Evolutionary conservation across 1,139 yeast species (phyloP).

Genomic region (Lizanozyma gosingica): DNA sequence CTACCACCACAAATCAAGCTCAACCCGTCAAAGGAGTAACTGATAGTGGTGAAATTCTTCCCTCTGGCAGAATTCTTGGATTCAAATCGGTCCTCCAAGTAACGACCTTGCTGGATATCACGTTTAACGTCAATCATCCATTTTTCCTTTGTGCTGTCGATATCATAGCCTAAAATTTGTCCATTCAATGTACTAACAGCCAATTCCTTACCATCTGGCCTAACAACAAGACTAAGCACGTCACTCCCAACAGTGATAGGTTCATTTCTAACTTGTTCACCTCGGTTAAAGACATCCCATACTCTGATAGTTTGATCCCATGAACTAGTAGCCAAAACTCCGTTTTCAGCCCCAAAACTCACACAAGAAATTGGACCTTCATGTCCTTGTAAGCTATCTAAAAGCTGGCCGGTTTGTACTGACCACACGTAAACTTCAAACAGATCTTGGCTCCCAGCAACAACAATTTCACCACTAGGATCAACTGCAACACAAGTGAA

Average conservation of each 20-base stretch:
- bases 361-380: conserved; percentile 92
- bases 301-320: conserved; percentile 95
- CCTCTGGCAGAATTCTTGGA: conserved; percentile 78
- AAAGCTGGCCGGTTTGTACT: conserved; percentile 86
- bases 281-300: conserved; percentile 86
- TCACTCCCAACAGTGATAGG: conserved; percentile 83
- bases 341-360: conserved; percentile 74
- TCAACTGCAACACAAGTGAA: conserved; percentile 89
- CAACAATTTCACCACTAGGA: conserved; percentile 94
- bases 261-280: conserved; percentile 61
- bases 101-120: conserved; percentile 85
- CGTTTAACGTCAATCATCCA: conserved; percentile 80
- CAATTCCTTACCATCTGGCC: conserved; percentile 88
- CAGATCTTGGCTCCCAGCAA: conserved; percentile 88
- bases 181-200: conserved; percentile 91
- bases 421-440: conserved; percentile 95
- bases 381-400: conserved; percentile 85
- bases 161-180: conserved; percentile 73
- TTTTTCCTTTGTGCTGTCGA: conserved; percentile 71
- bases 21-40: conserved; percentile 85
- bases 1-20: conserved; percentile 89
- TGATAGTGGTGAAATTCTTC: conserved; percentile 70
- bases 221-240: conserved; percentile 73
- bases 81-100: conserved; percentile 70
- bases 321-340: conserved; percentile 77